These are phyloP conservation scores for Cornus florida DNA, from an alignment of 148 eudicot genomes.

Conservation along the genomic window DNA sequence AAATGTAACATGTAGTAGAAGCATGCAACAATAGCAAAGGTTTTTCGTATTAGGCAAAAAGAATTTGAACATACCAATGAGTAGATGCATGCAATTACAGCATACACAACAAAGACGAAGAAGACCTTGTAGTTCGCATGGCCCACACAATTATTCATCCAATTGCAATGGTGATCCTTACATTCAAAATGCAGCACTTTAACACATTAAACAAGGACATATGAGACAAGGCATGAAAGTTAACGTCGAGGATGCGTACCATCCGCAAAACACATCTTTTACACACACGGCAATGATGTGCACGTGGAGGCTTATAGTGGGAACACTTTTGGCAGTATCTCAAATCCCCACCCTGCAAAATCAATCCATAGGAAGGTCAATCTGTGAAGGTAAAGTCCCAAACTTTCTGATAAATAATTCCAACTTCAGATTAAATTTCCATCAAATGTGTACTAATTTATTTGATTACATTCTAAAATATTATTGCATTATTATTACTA, in stretches of 20 bases:
- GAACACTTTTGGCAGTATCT: constrained; percentile 97
- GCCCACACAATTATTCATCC: constrained; percentile 98
- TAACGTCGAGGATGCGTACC: constrained; percentile 49
- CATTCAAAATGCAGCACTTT: constrained; percentile 39
- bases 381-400: background rate
- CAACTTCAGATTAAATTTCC: background rate
- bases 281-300: constrained; percentile 97
- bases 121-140: constrained; percentile 93
- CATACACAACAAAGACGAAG: constrained; percentile 77
- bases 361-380: constrained; percentile 8
- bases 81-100: constrained; percentile 79
- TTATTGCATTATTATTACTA: background rate
- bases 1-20: background rate
- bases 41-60: background rate
- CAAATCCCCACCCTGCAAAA: constrained; percentile 84
- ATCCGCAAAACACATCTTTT: constrained; percentile 87
- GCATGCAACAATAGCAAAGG: background rate
- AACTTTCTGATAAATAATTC: background rate
- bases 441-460: background rate
- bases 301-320: constrained; percentile 94
- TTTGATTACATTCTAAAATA: background rate
- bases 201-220: constrained; percentile 23
- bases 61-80: constrained; percentile 65
- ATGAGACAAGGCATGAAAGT: constrained; percentile 14
- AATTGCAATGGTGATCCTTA: constrained; percentile 96